Evolutionary conservation across 1,139 yeast genomes (phyloP).

Genomic region (Candida smagusa): DNA sequence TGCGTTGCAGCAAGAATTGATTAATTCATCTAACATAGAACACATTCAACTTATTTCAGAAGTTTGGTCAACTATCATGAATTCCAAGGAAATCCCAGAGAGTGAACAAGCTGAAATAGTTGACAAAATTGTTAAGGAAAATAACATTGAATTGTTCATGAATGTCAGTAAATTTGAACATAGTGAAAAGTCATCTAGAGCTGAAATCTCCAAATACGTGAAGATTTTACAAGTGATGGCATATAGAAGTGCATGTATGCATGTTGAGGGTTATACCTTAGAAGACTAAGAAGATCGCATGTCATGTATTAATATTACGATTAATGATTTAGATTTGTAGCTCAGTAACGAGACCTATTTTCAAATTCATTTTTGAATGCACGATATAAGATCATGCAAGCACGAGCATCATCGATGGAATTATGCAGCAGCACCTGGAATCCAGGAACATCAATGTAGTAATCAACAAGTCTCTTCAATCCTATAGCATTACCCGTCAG

Average conservation of each 20-base stretch:
- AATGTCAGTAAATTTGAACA: slow-evolving; percentile 12
- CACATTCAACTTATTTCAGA: slow-evolving; percentile 28
- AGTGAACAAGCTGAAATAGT: slow-evolving; percentile 6
- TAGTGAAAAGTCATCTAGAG: slow-evolving; percentile 9
- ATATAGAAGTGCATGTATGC: slow-evolving; percentile 38
- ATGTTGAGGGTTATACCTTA: slow-evolving; percentile 35
- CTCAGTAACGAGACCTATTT: slow-evolving; percentile 1
- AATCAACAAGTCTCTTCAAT: slow-evolving; percentile 60
- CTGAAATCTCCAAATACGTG: slow-evolving; percentile 14
- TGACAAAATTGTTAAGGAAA: slow-evolving; percentile 11
- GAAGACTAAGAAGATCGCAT: slow-evolving; percentile 24
- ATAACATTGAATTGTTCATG: slow-evolving; percentile 1
- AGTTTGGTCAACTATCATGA: slow-evolving; percentile 23
- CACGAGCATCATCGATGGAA: slow-evolving; percentile 87
- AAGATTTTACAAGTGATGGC: slow-evolving; percentile 33
- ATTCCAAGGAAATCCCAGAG: slow-evolving; percentile 10
- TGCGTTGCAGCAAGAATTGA: slow-evolving; percentile 36
- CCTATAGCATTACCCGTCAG: slow-evolving; percentile 71
- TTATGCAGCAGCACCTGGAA: slow-evolving; percentile 81
- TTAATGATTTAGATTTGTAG: slow-evolving; percentile 3
- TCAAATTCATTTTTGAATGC: slow-evolving; percentile 63
- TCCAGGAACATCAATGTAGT: slow-evolving; percentile 43
- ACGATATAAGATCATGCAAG: slow-evolving; percentile 77
- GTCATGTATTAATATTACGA: slow-evolving; percentile 2
- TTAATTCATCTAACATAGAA: slow-evolving; percentile 27